phyloP scores from a whole-genome alignment of 768 basidiomycete species.

The Pseudohyphozyma bogoriensis region DNA sequence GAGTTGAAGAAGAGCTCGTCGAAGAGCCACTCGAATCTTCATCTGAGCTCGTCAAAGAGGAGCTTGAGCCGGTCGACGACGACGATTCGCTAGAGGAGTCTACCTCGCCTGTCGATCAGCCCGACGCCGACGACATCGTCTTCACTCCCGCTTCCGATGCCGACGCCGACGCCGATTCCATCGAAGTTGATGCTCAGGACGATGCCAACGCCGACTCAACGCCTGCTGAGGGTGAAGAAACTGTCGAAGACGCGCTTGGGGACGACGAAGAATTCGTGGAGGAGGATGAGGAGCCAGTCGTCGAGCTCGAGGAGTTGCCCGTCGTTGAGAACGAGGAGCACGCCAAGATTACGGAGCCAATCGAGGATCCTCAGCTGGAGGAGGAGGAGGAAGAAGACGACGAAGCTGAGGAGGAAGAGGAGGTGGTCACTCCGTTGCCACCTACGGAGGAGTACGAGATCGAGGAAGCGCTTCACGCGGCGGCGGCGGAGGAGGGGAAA shows the following conservation, averaged over 20 bases:
- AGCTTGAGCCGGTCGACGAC: no score
- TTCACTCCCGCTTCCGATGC: not conserved
- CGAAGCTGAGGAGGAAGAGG: not conserved
- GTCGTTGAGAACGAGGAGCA: not conserved
- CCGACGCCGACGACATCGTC: not conserved
- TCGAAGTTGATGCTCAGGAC: not conserved
- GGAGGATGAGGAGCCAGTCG: no score
- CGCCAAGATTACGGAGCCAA: not conserved
- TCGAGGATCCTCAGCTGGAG: not conserved
- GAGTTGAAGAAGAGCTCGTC: no score
- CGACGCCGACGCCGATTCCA: not conserved
- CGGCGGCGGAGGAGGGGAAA: not conserved
- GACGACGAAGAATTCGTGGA: no score
- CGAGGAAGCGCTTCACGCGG: not conserved
- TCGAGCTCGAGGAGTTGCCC: no score
- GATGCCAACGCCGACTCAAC: not conserved
- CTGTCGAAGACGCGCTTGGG: not conserved
- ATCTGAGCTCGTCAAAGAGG: no score
- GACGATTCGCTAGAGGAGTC: no score
- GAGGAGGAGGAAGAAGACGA: not conserved
- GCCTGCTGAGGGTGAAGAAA: not conserved
- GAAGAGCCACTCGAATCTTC: no score
- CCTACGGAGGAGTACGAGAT: not conserved
- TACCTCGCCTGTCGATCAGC: no score
- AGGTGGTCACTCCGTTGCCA: not conserved